Conservation (phyloP, 2,329 filamentous ascomycete genomes). For the Scytalidium sp. region DNA sequence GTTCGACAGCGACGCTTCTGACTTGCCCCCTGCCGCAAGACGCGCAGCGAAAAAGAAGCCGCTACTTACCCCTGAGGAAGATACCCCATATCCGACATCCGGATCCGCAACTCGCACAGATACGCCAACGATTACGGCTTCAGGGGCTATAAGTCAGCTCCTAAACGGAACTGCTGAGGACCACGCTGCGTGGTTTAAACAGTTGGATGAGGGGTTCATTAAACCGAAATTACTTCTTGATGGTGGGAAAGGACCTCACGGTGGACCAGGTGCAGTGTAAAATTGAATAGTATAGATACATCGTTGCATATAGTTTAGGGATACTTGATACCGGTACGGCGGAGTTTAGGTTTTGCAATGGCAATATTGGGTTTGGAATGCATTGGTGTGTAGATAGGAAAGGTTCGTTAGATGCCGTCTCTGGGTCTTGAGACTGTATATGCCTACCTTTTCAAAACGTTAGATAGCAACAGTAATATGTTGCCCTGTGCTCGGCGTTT, state of each 20-base stretch:
- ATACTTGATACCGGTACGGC: conserved; percentile 79
- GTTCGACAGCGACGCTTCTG: conserved; percentile 64
- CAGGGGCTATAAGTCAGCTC: conserved; percentile 71
- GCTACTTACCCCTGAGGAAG: conserved; percentile 6
- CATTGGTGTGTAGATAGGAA: neutral
- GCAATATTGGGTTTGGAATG: neutral
- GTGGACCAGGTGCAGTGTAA: conserved; percentile 18
- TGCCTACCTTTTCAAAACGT: neutral
- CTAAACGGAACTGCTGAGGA: conserved; percentile 78
- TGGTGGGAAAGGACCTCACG: conserved; percentile 39
- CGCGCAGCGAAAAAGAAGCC: conserved; percentile 17
- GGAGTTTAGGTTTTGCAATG: conserved; percentile 89
- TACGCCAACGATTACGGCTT: conserved; percentile 59
- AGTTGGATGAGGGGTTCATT: conserved; percentile 93
- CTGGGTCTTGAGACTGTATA: neutral
- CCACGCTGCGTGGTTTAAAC: conserved; percentile 83
- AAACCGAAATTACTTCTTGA: conserved; percentile 88
- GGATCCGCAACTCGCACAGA: conserved; percentile 21
- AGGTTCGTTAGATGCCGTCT: neutral
- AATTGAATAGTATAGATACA: neutral
- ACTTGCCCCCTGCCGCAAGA: conserved; percentile 59
- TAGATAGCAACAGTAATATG: neutral
- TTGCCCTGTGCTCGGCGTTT: neutral
- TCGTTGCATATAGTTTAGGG: conserved; percentile 44
- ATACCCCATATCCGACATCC: conserved; percentile 26